Evolutionary conservation across 495 filamentous ascomycete genomes (phyloP).

Genomic region (Xylaria telfairii): DNA sequence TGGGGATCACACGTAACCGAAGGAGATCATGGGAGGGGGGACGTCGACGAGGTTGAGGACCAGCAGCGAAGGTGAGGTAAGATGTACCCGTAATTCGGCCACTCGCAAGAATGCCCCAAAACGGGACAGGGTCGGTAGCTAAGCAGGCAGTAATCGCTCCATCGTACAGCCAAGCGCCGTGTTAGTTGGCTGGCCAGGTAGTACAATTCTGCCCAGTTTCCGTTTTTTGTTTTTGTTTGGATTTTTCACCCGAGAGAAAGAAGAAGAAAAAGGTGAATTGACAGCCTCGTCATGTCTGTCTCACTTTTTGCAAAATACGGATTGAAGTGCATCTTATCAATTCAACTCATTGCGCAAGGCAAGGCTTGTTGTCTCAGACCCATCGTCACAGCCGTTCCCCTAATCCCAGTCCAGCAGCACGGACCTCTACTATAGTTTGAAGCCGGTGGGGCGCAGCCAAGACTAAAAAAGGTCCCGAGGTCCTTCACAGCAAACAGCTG

Average conservation of each 20-base stretch:
- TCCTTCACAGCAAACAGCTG: not conserved
- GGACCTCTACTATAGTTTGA: not conserved
- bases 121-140: conserved; percentile 5
- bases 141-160: not conserved
- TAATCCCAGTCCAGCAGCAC: not conserved
- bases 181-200: not conserved
- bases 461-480: conserved; percentile 2
- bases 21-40: not conserved
- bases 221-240: no score
- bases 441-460: not conserved
- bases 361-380: not conserved
- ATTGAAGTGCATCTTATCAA: no score
- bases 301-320: no score
- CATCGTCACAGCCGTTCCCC: not conserved
- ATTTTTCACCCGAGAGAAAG: no score
- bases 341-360: no score
- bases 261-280: not conserved
- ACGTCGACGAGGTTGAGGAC: not conserved
- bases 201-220: not conserved
- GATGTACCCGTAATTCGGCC: not conserved
- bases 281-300: not conserved
- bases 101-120: conserved; percentile 28
- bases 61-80: no score
- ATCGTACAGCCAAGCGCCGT: not conserved
- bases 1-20: not conserved